Percentiles rank a stretch among this genome's conserved stretches.
phyloP scores from a whole-genome alignment of 768 basidiomycete genomes.

The Auricularia sp. region DNA sequence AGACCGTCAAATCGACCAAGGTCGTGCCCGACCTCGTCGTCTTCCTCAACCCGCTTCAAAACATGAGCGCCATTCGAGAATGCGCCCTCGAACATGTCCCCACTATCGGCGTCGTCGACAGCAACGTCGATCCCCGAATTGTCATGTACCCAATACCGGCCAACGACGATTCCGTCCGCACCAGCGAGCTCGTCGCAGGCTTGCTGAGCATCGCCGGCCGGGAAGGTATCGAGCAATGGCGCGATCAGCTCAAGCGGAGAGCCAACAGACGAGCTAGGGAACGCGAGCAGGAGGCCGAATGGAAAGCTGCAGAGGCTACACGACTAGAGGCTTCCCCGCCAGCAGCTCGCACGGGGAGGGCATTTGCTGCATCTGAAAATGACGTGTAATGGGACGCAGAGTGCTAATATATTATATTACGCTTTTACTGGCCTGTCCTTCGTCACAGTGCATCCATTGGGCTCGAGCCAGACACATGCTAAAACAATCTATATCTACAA shows the following conservation, averaged over 20 bases:
- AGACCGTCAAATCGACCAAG: conserved; percentile 41
- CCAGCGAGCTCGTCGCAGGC: conserved; percentile 85
- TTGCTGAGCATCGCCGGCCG: conserved; percentile 82
- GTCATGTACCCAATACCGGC: conserved; percentile 98
- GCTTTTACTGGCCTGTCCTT: neutral
- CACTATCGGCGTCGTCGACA: conserved; percentile 89
- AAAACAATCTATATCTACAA: neutral
- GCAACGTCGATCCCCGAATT: conserved; percentile 88
- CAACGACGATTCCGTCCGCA: conserved; percentile 90
- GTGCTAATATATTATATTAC: neutral
- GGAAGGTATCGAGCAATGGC: conserved; percentile 32
- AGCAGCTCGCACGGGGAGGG: neutral
- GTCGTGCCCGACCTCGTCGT: conserved; percentile 80
- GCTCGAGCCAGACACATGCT: neutral
- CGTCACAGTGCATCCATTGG: neutral
- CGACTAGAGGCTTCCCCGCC: neutral
- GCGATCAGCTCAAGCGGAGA: neutral
- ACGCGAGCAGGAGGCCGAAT: neutral
- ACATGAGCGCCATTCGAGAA: conserved; percentile 82
- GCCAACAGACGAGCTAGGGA: neutral
- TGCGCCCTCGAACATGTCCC: conserved; percentile 85
- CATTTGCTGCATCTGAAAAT: neutral
- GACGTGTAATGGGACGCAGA: neutral
- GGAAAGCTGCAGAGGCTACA: neutral
- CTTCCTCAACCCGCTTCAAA: conserved; percentile 81